These are phyloP conservation scores for Brasenia schreberi DNA, from an alignment of 164 flowering plant genomes.

Conservation along the genomic window DNA sequence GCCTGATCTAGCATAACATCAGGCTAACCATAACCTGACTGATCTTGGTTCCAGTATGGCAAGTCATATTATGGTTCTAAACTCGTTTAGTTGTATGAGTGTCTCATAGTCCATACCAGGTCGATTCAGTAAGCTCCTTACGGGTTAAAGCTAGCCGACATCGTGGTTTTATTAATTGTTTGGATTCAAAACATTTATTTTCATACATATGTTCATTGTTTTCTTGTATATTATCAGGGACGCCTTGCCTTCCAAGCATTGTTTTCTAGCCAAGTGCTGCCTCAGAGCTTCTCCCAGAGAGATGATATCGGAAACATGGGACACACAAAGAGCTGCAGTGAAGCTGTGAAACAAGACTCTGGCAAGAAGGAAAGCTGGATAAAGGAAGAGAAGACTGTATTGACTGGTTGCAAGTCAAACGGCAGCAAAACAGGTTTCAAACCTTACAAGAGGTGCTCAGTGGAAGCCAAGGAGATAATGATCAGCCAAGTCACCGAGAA, in stretches of 20 bases:
- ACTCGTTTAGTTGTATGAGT: background rate
- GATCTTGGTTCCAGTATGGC: background rate
- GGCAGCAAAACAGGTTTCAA: constrained; percentile 66
- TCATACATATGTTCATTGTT: background rate
- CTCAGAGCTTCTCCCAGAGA: constrained; percentile 83
- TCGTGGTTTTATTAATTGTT: background rate
- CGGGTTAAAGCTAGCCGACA: background rate
- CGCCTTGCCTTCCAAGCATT: constrained; percentile 84
- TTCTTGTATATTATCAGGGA: constrained; percentile 42
- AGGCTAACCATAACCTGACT: background rate
- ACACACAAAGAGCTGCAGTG: constrained; percentile 5
- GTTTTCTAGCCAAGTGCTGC: constrained; percentile 61
- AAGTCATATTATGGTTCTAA: background rate
- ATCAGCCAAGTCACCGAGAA: constrained; percentile 43
- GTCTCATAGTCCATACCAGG: background rate
- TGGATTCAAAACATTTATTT: background rate
- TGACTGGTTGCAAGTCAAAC: constrained; percentile 29
- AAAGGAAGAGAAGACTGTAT: background rate
- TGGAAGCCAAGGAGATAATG: constrained; percentile 51
- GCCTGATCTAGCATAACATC: background rate
- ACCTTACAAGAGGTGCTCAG: constrained; percentile 90
- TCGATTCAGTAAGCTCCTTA: background rate
- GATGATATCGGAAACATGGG: constrained; percentile 21
- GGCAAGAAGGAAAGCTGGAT: constrained; percentile 13
- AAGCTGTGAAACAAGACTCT: background rate